phyloP scores from a whole-genome alignment of 2,329 filamentous ascomycete species.

The Nemania serpens region DNA sequence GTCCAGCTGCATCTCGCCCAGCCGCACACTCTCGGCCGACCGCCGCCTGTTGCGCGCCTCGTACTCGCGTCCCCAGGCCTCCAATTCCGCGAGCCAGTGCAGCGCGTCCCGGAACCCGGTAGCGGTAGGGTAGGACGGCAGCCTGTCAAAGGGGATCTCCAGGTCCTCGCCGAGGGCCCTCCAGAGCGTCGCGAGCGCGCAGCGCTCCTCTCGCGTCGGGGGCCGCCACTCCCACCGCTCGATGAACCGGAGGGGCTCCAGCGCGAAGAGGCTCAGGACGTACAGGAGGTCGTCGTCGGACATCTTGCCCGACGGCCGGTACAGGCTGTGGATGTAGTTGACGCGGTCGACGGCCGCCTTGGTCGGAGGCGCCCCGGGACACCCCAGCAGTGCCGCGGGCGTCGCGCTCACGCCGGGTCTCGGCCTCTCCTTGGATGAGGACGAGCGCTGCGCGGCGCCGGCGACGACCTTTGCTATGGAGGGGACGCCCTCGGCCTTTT shows the following conservation, averaged over 20 bases:
- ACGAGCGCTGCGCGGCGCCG: constrained; percentile 8
- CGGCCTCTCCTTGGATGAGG: not conserved
- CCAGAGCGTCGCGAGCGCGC: constrained; percentile 24
- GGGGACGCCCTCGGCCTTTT: constrained; percentile 22
- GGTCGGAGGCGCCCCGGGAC: not conserved
- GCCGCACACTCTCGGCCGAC: constrained; percentile 8
- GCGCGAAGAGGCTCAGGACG: constrained; percentile 15
- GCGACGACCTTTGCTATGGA: constrained; percentile 21
- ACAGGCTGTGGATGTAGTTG: constrained; percentile 22
- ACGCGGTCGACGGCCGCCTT: constrained; percentile 16
- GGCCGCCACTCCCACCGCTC: constrained; percentile 17
- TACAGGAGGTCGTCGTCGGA: constrained; percentile 26
- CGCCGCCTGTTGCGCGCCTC: constrained; percentile 4
- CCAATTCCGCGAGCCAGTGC: constrained; percentile 25
- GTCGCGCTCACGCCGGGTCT: not conserved
- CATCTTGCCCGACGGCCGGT: constrained; percentile 24
- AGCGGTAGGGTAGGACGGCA: not conserved
- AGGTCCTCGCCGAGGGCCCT: constrained; percentile 17
- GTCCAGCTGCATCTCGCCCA: constrained; percentile 16
- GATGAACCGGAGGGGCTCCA: constrained; percentile 13
- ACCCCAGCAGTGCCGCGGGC: constrained; percentile 8
- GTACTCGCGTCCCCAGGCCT: constrained; percentile 18
- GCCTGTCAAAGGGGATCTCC: constrained; percentile 5
- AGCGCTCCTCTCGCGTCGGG: constrained; percentile 8
- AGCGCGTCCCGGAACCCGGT: constrained; percentile 15